Evolutionary conservation across 1,284 basidiomycete species (phyloP).

Genomic region (Pterula multifida): DNA sequence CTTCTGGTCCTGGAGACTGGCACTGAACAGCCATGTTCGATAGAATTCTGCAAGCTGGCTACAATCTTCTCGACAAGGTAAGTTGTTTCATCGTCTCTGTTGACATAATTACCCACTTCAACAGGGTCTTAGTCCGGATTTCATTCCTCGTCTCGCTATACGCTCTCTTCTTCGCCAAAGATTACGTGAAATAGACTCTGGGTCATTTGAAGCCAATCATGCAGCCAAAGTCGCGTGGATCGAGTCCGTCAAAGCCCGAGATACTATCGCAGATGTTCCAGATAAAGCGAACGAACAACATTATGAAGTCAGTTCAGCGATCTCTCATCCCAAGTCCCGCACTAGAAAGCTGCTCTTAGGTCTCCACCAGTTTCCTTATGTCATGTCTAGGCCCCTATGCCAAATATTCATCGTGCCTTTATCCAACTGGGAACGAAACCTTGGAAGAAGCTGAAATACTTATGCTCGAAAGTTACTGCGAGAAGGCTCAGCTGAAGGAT

Average conservation of each 20-base stretch:
- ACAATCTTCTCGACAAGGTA: slow-evolving; percentile 12
- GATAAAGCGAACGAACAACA: slow-evolving; percentile 73
- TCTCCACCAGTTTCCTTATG: slow-evolving; percentile 57
- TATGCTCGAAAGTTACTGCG: slow-evolving; percentile 64
- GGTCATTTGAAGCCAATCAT: slow-evolving; percentile 53
- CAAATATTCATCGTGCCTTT: slow-evolving; percentile 66
- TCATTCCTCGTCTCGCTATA: slow-evolving; percentile 46
- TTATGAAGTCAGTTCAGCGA: slow-evolving; percentile 43
- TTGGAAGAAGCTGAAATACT: slow-evolving; percentile 58
- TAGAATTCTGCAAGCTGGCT: slow-evolving; percentile 1
- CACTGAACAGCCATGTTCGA: neutral
- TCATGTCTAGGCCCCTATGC: slow-evolving; percentile 51
- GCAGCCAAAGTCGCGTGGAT: slow-evolving; percentile 57
- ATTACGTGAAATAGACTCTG: slow-evolving; percentile 48
- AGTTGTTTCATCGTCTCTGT: neutral
- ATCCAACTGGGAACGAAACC: slow-evolving; percentile 53
- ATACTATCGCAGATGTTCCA: slow-evolving; percentile 53
- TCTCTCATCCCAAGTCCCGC: neutral
- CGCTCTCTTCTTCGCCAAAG: slow-evolving; percentile 48
- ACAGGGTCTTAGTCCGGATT: slow-evolving; percentile 51
- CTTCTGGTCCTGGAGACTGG: no score
- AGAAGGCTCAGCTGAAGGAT: slow-evolving; percentile 53
- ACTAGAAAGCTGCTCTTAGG: slow-evolving; percentile 21
- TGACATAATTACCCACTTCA: slow-evolving; percentile 10
- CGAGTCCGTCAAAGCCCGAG: slow-evolving; percentile 35